Evolutionary conservation across 108 stramenopile species (phyloP), one percentile per base, ranked within the genome.

Genomic region (Hondaea fermentalgiana): DNA sequence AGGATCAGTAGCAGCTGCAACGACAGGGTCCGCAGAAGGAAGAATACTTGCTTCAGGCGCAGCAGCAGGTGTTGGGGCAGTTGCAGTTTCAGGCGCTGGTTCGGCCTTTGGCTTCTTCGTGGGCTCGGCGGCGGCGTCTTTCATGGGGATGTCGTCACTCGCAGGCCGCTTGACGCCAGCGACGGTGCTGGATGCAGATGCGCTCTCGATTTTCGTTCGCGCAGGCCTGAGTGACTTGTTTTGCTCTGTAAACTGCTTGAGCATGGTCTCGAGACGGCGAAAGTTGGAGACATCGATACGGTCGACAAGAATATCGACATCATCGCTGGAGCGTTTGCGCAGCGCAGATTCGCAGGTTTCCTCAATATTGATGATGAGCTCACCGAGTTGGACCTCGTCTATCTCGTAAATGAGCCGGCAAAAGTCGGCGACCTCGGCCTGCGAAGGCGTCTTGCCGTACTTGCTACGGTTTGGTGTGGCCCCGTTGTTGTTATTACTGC

Each of bases 331-430:
- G 6, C 51, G 45, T 53, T 53, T 47, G 10, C 45, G 44, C 49
- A 83, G 23, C 19, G 76, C 76, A 23, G 49, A 53, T 23, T 83
- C 76, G 51, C 76, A 83, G 51, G 51, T 83, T 12, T 83, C 76
- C 49, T 83, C 76, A 35, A 83, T 47, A 45, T 47, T 83, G 76
- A 53, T 53, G 51, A 83, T 83, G 45, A 83, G 3, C 45, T 53
- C 49, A 35, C 76, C 76, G 23, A 83, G 76, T 2, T 47, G 51
- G 23, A 53, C 51, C 28, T 83, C 76, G 51, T 83, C 51, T 12
- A 83, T 47, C 23, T 83, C 76, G 76, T 83, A 83, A 55, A 83
- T 35, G 76, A 53, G 45, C 12, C 76, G 76, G 51, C 76, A 83
- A 45, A 83, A 83, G 16, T 4, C 45, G 12, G 76, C 76, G 19